Evolutionary conservation across 345 rosid genomes (phyloP).

Genomic region (Odontarrhena argentea): DNA sequence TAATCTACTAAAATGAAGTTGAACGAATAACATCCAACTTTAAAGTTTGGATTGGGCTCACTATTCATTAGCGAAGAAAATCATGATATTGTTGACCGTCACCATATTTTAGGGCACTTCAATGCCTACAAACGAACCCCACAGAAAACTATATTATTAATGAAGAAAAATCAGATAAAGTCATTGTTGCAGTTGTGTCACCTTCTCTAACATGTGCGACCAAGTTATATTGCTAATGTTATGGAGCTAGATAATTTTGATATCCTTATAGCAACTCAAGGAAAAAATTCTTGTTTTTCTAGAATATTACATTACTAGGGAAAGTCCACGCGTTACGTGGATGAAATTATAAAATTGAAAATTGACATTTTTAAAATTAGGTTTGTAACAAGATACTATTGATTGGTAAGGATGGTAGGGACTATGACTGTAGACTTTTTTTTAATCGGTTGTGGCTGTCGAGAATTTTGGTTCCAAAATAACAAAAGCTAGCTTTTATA

Average conservation of each 20-base stretch:
- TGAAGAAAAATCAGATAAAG: constrained; percentile 1
- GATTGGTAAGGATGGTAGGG: too few species aligned
- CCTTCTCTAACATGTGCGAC: constrained; percentile 22
- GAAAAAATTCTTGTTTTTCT: neutral
- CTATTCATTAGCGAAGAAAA: neutral
- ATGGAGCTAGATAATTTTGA: neutral
- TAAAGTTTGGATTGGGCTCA: too few species aligned
- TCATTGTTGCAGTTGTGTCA: constrained; percentile 20
- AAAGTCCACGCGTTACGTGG: too few species aligned
- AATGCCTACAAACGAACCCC: constrained; percentile 12
- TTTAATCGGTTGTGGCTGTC: too few species aligned
- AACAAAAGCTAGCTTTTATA: too few species aligned
- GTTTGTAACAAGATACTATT: too few species aligned
- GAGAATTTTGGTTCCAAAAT: too few species aligned
- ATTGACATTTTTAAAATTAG: too few species aligned
- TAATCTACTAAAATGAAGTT: too few species aligned
- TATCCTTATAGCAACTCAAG: neutral
- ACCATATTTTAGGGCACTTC: neutral
- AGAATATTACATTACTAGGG: neutral
- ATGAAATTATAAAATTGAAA: too few species aligned
- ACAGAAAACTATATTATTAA: neutral
- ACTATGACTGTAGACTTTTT: too few species aligned
- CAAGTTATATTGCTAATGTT: constrained; percentile 5
- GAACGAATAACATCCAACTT: too few species aligned
- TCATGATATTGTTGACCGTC: neutral